phyloP scores from a whole-genome alignment of 2,329 filamentous ascomycete species.

The Mycocentrospora acerina region DNA sequence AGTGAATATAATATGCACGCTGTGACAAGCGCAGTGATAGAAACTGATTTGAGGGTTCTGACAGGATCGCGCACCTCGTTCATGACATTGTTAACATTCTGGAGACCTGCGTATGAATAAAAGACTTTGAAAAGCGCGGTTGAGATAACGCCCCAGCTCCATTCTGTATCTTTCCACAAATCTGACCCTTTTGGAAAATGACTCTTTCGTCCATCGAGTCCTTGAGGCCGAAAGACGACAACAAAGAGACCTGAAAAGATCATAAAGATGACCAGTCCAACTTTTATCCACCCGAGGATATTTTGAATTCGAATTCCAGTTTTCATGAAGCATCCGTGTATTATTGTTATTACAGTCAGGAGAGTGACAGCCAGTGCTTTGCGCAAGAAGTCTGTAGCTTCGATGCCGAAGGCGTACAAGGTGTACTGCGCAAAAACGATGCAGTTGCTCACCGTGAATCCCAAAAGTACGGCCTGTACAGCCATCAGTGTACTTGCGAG shows the following conservation, averaged over 20 bases:
- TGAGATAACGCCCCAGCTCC: constrained; percentile 68
- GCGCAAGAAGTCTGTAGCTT: constrained; percentile 53
- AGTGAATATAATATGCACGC: constrained; percentile 67
- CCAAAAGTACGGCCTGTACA: constrained; percentile 63
- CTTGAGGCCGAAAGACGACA: constrained; percentile 28
- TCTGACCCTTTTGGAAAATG: constrained; percentile 50
- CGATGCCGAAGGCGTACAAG: constrained; percentile 58
- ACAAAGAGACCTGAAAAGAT: constrained; percentile 41
- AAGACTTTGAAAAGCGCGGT: constrained; percentile 68
- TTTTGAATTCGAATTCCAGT: constrained; percentile 43
- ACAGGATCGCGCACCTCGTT: constrained; percentile 71
- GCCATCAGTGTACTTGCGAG: constrained; percentile 66
- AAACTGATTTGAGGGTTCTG: constrained; percentile 64
- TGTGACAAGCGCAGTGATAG: constrained; percentile 60
- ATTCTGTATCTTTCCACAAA: constrained; percentile 66
- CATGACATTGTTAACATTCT: constrained; percentile 69
- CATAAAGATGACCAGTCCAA: constrained; percentile 43
- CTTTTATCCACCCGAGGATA: constrained; percentile 44
- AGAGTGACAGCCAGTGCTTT: constrained; percentile 53
- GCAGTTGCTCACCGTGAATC: constrained; percentile 70
- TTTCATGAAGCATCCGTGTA: constrained; percentile 42
- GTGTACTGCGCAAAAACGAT: constrained; percentile 69
- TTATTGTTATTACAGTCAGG: constrained; percentile 40
- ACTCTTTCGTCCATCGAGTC: constrained; percentile 15
- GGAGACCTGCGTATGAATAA: constrained; percentile 68